These are phyloP conservation scores for Hypoxylon sp. DNA, from an alignment of 2,329 filamentous ascomycete species.

Conservation along the genomic window DNA sequence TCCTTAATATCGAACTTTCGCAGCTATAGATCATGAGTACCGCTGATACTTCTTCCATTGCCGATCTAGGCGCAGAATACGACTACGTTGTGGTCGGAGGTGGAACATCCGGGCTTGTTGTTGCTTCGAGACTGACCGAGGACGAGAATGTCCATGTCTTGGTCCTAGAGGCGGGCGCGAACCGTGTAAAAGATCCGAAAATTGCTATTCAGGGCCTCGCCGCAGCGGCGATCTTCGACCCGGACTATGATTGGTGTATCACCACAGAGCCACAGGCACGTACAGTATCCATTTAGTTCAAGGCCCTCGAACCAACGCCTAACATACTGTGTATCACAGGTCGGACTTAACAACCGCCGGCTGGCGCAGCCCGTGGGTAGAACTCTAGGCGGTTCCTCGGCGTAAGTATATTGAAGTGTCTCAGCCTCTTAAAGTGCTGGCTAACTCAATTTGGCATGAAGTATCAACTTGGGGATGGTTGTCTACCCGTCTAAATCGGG, in stretches of 20 bases:
- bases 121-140: conserved; percentile 40
- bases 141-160: conserved; percentile 48
- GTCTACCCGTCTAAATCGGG: conserved; percentile 50
- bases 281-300: neutral
- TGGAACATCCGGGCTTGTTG: conserved; percentile 35
- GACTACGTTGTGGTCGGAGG: conserved; percentile 39
- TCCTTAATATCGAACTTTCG: neutral
- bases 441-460: conserved; percentile 1
- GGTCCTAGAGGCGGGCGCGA: conserved; percentile 41
- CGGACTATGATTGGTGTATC: conserved; percentile 34
- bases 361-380: conserved; percentile 28
- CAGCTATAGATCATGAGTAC: conserved; percentile 4
- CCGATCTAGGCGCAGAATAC: conserved; percentile 15
- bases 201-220: conserved; percentile 25
- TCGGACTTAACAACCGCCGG: conserved; percentile 22
- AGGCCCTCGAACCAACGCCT: neutral
- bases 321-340: conserved; percentile 9
- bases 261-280: conserved; percentile 27
- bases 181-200: conserved; percentile 23
- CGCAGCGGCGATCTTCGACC: conserved; percentile 14
- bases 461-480: conserved; percentile 36
- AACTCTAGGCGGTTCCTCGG: conserved; percentile 32
- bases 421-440: neutral
- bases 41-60: conserved; percentile 5
- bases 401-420: conserved; percentile 11